Base-by-base conservation (phyloP, 345 rosid genomes). In the Salix koriyanagi region DNA sequence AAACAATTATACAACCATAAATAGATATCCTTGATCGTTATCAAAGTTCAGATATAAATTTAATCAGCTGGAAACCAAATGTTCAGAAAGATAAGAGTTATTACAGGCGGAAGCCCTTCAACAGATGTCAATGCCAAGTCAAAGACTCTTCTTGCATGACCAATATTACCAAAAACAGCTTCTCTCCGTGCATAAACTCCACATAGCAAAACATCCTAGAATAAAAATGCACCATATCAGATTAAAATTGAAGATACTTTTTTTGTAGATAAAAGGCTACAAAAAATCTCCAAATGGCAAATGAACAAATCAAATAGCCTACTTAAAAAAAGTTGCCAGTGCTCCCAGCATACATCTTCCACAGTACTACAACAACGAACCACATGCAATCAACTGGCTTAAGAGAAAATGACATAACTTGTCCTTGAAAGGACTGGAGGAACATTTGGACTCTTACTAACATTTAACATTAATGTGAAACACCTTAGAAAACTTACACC, bases 171-270 rank as follows among this genome's bases (percentile, higher is more conserved):
- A 79, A 81, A 87, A 70, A 84, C 86, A 85, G 97, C 96, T 81
- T 96, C 99, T 77, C 96, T 89, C 73, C 50, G 94, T 76, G 98
- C 98, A 86, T 96, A 96, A 72, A 96, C 91, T 81, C 99, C 99
- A 81, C 99, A 93, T 10, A 96, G 93, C 84, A 93, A 84, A 70
- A 93, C 74, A 89, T 93, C 97, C 98, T 93, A 71, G 30, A 54
- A 42, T 16, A 86, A n/a, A 77, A 44, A 81, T 72, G 77, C 71
- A 80, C 21, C 61, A 69, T 44, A 44, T 73, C 0, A 61, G 12
- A 65, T 19, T 4, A 21, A 65, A 44, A 32, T 65, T 37, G 30
- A 75, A 65, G 46, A 75, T 41, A 46, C 9, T 44, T 21, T 52
- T 23, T 58, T 18, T 11, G 18, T 46, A 46, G 5, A 46, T 46